Conservation (phyloP, 1,139 yeast species). For the Hansenula anomala region DNA sequence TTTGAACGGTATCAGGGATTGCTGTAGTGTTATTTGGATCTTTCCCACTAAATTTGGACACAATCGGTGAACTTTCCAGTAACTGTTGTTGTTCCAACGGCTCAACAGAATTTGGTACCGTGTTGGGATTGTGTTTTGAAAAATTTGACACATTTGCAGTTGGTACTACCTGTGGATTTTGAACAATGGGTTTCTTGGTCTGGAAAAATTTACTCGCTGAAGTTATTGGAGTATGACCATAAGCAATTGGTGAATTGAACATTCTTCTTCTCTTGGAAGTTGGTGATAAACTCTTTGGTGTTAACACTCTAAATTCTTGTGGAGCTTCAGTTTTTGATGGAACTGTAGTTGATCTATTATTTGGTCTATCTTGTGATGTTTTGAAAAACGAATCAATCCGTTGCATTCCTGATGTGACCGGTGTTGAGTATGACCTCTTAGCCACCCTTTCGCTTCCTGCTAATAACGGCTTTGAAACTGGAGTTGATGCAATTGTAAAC, state of each 20-base stretch:
- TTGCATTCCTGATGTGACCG: not conserved
- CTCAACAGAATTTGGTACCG: too few species aligned
- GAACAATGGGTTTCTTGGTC: not conserved
- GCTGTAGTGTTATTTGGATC: too few species aligned
- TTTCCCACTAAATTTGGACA: too few species aligned
- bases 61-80: too few species aligned
- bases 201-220: conserved; percentile 12
- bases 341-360: not conserved
- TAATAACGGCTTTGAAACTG: not conserved
- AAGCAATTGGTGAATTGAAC: conserved; percentile 8
- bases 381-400: conserved; percentile 13
- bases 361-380: not conserved
- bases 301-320: not conserved
- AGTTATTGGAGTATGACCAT: conserved; percentile 3
- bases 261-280: conserved; percentile 17
- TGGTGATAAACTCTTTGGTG: conserved; percentile 14
- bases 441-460: conserved; percentile 2
- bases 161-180: not conserved
- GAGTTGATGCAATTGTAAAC: not conserved
- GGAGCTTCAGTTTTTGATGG: not conserved
- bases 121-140: too few species aligned
- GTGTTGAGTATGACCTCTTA: conserved; percentile 3
- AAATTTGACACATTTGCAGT: not conserved
- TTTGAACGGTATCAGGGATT: too few species aligned
- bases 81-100: too few species aligned